Percentiles rank a stretch among this genome's conserved stretches.
Conservation (phyloP, 495 filamentous ascomycete species). For the Aspergillus coremiiformis region DNA sequence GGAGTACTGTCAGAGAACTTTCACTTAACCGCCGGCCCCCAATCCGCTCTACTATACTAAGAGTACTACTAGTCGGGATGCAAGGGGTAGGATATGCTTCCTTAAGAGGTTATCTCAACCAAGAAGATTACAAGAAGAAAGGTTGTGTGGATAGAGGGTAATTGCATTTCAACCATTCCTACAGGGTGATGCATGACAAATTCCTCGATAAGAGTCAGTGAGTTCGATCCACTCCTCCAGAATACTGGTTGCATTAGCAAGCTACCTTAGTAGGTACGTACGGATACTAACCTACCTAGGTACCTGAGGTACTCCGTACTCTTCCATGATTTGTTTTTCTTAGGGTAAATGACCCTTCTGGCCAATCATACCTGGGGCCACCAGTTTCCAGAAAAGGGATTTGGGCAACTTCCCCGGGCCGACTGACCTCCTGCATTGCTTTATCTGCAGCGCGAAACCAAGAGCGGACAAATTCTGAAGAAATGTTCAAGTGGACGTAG, state of each 20-base stretch:
- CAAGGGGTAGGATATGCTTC: not conserved
- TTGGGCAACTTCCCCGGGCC: slow-evolving; percentile 1
- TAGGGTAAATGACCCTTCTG: not conserved
- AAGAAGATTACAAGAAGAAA: not conserved
- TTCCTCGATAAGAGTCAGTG: not conserved
- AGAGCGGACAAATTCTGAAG: not conserved
- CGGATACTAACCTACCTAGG: not conserved
- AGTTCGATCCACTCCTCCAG: not conserved
- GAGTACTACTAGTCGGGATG: not conserved
- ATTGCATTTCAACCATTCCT: not conserved
- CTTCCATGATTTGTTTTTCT: not conserved
- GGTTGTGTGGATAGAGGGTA: not conserved
- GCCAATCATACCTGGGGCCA: slow-evolving; percentile 2
- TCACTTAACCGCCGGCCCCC: not conserved
- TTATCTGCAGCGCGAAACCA: slow-evolving; percentile 2
- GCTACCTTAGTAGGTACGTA: too few relatives aligned
- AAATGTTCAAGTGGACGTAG: not conserved
- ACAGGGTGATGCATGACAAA: not conserved
- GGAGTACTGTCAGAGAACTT: too few relatives aligned
- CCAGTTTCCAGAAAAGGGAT: slow-evolving; percentile 9
- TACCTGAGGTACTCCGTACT: not conserved
- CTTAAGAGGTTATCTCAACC: not conserved
- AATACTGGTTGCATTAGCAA: too few relatives aligned
- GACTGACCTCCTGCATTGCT: slow-evolving; percentile 11
- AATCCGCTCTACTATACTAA: too few relatives aligned